These are phyloP conservation scores for Lentinula raphanica DNA, from an alignment of 768 basidiomycete species.

Conservation along the genomic window DNA sequence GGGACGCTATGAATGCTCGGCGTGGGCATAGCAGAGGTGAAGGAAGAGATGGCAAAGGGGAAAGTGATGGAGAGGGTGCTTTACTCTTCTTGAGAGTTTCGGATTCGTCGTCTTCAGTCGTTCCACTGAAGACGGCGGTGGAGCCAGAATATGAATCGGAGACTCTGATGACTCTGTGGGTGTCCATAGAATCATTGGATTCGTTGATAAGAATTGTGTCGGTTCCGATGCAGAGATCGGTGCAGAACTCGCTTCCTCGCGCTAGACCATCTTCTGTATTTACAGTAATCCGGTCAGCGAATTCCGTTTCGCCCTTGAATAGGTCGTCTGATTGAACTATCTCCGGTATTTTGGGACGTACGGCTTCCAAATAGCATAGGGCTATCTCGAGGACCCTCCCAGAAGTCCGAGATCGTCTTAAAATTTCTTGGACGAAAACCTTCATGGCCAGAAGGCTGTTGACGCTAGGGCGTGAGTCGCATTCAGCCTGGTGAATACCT, in stretches of 20 bases:
- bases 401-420: conserved; percentile 81
- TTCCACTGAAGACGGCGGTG: background rate
- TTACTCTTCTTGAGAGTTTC: conserved; percentile 6
- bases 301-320: conserved; percentile 34
- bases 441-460: conserved; percentile 53
- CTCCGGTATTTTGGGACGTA: conserved; percentile 66
- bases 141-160: conserved; percentile 22
- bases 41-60: conserved; percentile 42
- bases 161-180: conserved; percentile 42
- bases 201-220: conserved; percentile 7
- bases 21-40: conserved; percentile 85
- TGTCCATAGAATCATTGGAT: conserved; percentile 31
- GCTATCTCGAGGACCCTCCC: conserved; percentile 83
- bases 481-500: background rate
- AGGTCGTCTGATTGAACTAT: conserved; percentile 46
- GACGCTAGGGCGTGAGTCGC: conserved; percentile 10
- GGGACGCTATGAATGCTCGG: conserved; percentile 79
- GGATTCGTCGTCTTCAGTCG: conserved; percentile 4
- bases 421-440: conserved; percentile 82
- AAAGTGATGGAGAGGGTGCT: conserved; percentile 13
- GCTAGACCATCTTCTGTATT: conserved; percentile 40
- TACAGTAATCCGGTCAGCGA: conserved; percentile 35
- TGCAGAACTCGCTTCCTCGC: conserved; percentile 32
- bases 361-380: conserved; percentile 80
- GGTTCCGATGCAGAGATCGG: conserved; percentile 10